Percentiles rank a stretch among this genome's conserved stretches.
These are phyloP conservation scores for Mycena alexandri DNA, from an alignment of 768 basidiomycete species.

Conservation along the genomic window DNA sequence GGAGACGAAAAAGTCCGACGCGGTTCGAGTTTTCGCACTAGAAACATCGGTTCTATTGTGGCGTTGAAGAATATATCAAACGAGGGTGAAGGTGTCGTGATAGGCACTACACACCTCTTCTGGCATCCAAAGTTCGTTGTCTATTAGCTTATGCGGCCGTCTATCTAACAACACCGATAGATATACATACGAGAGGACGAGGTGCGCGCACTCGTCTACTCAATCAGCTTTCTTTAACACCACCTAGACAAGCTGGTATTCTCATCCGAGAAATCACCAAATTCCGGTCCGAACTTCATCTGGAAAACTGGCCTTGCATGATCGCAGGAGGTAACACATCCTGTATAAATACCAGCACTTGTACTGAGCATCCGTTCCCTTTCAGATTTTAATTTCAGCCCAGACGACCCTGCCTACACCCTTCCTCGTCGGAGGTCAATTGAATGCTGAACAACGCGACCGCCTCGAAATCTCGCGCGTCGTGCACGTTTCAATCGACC, in stretches of 20 bases:
- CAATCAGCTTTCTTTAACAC: constrained; percentile 13
- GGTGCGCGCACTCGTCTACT: constrained; percentile 54
- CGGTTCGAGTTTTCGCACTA: constrained; percentile 77
- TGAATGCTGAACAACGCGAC: constrained; percentile 68
- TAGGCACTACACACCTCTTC: constrained; percentile 94
- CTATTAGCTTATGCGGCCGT: constrained; percentile 10
- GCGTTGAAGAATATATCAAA: constrained; percentile 65
- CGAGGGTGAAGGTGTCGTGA: constrained; percentile 67
- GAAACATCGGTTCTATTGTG: constrained; percentile 84
- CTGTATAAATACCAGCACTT: neutral
- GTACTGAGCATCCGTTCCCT: neutral
- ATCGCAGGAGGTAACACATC: constrained; percentile 82
- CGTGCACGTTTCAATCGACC: constrained; percentile 77
- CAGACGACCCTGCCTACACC: constrained; percentile 85
- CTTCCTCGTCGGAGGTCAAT: constrained; percentile 72
- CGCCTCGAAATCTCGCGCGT: constrained; percentile 73
- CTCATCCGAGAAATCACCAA: constrained; percentile 71
- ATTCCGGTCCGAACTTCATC: constrained; percentile 63
- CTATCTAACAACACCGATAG: constrained; percentile 46
- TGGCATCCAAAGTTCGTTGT: constrained; percentile 88
- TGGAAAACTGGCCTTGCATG: constrained; percentile 79
- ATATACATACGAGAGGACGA: constrained; percentile 87
- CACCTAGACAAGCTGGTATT: constrained; percentile 79
- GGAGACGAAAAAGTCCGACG: constrained; percentile 52
- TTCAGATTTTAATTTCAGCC: constrained; percentile 91